A percentile compares a stretch with the other conserved stretches of the same genome.
phyloP scores from a whole-genome alignment of 257 asterid genomes.

The Henckelia pumila region DNA sequence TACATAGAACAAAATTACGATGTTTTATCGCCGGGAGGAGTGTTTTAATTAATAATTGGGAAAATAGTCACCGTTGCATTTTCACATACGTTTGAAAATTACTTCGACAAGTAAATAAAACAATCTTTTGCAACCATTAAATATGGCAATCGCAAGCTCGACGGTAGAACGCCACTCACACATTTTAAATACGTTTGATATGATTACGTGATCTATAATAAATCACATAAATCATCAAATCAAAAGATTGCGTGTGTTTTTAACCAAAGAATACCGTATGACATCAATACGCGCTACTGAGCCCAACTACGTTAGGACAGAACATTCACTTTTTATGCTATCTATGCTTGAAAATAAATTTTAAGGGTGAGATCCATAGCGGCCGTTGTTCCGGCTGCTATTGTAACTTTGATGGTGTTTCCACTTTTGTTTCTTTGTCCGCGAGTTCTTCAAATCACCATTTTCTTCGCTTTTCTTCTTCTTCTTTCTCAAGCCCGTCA shows the following conservation, averaged over 20 bases:
- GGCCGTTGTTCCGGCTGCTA: constrained; percentile 13
- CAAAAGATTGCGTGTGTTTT: background rate
- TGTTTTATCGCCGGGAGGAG: no score
- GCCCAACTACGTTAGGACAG: background rate
- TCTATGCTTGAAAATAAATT: background rate
- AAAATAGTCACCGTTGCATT: no score
- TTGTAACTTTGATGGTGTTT: constrained; percentile 29
- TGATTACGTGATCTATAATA: background rate
- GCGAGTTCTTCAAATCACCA: constrained; percentile 34
- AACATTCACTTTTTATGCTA: background rate
- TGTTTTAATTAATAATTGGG: no score
- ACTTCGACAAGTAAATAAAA: no score
- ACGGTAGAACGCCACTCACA: no score
- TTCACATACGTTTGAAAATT: no score
- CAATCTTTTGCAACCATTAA: no score
- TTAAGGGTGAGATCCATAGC: background rate
- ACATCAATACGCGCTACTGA: background rate
- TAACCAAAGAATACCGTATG: background rate
- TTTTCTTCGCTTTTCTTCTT: constrained; percentile 34
- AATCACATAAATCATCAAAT: background rate
- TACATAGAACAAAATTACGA: no score
- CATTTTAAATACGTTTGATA: no score
- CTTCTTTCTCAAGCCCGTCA: constrained; percentile 38
- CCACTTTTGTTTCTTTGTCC: constrained; percentile 41
- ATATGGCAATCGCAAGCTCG: no score